These are phyloP conservation scores for Geotrichum fermentans DNA, from an alignment of 1,139 yeast genomes.

Conservation along the genomic window DNA sequence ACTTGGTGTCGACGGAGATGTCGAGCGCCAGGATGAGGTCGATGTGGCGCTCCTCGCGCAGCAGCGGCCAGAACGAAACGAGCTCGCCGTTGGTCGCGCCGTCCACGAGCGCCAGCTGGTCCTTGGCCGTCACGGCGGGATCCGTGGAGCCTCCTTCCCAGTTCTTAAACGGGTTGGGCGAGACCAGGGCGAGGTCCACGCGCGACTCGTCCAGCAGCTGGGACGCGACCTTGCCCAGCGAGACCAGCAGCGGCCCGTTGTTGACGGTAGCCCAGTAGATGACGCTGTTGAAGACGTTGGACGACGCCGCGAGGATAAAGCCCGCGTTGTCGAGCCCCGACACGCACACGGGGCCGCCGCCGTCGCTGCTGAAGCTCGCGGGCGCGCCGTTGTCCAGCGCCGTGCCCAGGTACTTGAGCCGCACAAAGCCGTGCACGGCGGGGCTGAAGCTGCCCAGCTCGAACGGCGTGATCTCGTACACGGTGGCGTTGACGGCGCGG, in stretches of 20 bases:
- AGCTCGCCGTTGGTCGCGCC: conserved; percentile 87
- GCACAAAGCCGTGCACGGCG: conserved; percentile 59
- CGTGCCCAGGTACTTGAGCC: conserved; percentile 69
- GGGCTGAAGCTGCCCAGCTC: conserved; percentile 93
- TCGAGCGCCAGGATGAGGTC: conserved; percentile 82
- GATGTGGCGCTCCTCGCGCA: conserved; percentile 63
- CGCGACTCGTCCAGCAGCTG: conserved; percentile 28
- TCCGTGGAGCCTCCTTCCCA: conserved; percentile 7
- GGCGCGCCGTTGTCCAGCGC: conserved; percentile 51
- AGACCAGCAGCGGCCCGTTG: conserved; percentile 16
- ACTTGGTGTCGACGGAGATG: conserved; percentile 75
- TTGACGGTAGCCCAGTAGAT: conserved; percentile 28
- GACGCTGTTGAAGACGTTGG: conserved; percentile 60
- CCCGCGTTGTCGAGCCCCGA: conserved; percentile 68
- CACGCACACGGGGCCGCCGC: conserved; percentile 49
- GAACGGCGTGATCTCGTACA: conserved; percentile 73
- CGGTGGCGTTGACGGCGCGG: conserved; percentile 59
- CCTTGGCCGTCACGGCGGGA: conserved; percentile 36
- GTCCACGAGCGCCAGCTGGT: conserved; percentile 62
- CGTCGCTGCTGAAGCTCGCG: conserved; percentile 21
- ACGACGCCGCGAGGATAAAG: conserved; percentile 66
- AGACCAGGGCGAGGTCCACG: conserved; percentile 58
- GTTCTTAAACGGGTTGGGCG: conserved; percentile 66
- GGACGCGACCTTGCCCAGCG: conserved; percentile 16
- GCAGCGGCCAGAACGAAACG: conserved; percentile 71